Evolutionary conservation across 2,329 filamentous ascomycete genomes (phyloP).

Genomic region (Ampelomyces quisqualis): DNA sequence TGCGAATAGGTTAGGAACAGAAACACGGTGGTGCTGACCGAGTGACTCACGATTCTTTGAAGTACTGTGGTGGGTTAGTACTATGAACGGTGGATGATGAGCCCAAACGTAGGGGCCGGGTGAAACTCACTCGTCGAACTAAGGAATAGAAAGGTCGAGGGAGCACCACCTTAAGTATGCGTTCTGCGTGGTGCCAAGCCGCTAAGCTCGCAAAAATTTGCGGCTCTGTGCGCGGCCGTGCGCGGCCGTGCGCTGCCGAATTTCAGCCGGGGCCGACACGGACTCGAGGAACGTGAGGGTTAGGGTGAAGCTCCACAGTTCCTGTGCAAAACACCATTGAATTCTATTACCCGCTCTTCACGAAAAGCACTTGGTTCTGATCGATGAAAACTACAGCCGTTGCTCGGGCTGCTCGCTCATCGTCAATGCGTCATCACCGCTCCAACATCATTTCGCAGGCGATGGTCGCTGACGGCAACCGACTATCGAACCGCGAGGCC

Average conservation of each 20-base stretch:
- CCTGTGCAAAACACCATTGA: too few relatives aligned
- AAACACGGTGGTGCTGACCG: neutral
- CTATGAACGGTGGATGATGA: neutral
- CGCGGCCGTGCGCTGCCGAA: neutral
- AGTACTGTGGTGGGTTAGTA: neutral
- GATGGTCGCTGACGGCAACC: too few relatives aligned
- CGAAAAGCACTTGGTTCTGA: too few relatives aligned
- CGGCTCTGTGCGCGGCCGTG: constrained; percentile 2
- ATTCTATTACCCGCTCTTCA: too few relatives aligned
- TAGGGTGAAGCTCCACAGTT: too few relatives aligned
- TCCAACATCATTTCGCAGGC: too few relatives aligned
- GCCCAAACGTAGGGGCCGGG: neutral
- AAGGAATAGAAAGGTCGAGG: neutral
- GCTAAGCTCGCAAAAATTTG: constrained; percentile 2
- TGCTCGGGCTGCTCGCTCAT: too few relatives aligned
- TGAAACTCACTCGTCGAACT: neutral
- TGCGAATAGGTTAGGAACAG: neutral
- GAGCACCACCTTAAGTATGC: neutral
- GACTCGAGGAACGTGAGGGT: too few relatives aligned
- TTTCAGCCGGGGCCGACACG: neutral
- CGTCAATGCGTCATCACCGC: too few relatives aligned
- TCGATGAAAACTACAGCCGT: too few relatives aligned
- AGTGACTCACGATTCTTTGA: neutral
- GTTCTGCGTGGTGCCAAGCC: neutral
- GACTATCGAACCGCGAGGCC: too few relatives aligned